phyloP scores from a whole-genome alignment of 345 rosid genomes.

The Kandelia obovata region DNA sequence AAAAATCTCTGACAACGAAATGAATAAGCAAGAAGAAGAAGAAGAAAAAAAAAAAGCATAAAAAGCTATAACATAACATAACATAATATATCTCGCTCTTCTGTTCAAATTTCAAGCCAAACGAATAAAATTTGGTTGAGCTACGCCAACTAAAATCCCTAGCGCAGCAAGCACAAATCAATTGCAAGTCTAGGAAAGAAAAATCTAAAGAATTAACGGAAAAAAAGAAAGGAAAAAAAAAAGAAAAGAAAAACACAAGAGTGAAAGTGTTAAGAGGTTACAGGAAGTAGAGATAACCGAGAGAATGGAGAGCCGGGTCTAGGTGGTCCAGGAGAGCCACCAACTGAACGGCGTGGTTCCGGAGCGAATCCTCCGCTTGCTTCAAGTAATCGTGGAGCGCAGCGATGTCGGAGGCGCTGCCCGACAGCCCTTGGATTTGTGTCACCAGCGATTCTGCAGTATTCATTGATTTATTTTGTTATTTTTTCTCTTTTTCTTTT shows the following conservation, averaged over 20 bases:
- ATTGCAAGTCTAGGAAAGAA: too few relatives aligned
- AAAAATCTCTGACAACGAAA: too few relatives aligned
- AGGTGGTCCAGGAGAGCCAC: constrained; percentile 30
- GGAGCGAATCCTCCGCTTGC: constrained; percentile 24
- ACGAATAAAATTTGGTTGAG: too few relatives aligned
- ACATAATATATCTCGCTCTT: too few relatives aligned
- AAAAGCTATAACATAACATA: too few relatives aligned
- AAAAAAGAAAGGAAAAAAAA: neutral
- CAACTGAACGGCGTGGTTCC: constrained; percentile 14
- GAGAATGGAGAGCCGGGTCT: constrained; percentile 31
- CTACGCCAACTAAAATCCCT: neutral
- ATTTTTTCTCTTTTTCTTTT: too few relatives aligned
- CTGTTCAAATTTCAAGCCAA: too few relatives aligned
- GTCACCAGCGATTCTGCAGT: constrained; percentile 20
- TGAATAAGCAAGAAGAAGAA: neutral
- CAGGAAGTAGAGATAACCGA: constrained; percentile 32
- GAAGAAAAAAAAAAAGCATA: neutral
- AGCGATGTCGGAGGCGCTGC: constrained; percentile 11
- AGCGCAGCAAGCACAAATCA: too few relatives aligned
- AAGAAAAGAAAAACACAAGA: neutral
- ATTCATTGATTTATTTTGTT: constrained; percentile 8
- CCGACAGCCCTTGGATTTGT: constrained; percentile 34
- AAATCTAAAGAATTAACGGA: too few relatives aligned
- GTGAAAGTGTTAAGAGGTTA: neutral
- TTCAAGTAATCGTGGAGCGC: constrained; percentile 22